Conservation (phyloP, 1,284 basidiomycete genomes). For the Porodaedalea pini region DNA sequence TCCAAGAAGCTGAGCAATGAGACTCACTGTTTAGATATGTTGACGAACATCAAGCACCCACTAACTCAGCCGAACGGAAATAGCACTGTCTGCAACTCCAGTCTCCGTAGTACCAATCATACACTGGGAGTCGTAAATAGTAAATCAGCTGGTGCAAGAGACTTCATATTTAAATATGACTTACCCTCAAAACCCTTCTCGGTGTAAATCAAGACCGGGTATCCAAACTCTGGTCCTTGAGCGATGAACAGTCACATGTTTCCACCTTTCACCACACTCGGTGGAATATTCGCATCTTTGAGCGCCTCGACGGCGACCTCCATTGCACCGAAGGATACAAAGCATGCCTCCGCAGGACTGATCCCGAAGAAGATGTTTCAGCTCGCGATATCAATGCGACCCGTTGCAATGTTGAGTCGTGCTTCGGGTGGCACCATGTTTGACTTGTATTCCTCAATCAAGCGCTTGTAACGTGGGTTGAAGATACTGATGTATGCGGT, state of each 20-base stretch:
- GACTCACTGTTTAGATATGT: slow-evolving; percentile 28
- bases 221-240: slow-evolving; percentile 31
- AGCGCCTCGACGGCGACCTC: slow-evolving; percentile 36
- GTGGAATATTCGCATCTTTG: slow-evolving; percentile 37
- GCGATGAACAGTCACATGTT: slow-evolving; percentile 35
- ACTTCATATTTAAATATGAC: too few relatives aligned
- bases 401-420: slow-evolving; percentile 49
- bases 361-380: slow-evolving; percentile 37
- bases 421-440: slow-evolving; percentile 64
- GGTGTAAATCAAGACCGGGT: slow-evolving; percentile 30
- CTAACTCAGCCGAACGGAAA: slow-evolving; percentile 38
- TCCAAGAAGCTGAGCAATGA: slow-evolving; percentile 31
- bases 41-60: slow-evolving; percentile 21
- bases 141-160: too few relatives aligned
- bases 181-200: slow-evolving; percentile 33
- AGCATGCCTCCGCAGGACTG: slow-evolving; percentile 33
- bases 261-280: slow-evolving; percentile 32
- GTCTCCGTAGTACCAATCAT: slow-evolving; percentile 35
- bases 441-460: slow-evolving; percentile 44
- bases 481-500: slow-evolving; percentile 47
- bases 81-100: slow-evolving; percentile 33
- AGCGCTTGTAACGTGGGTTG: slow-evolving; percentile 49
- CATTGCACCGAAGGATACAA: slow-evolving; percentile 31
- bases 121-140: slow-evolving; percentile 28
- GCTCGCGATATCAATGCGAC: slow-evolving; percentile 32